A percentile compares a stretch with the other conserved stretches of the same genome.
Conservation (phyloP, 257 asterid genomes). For the Nicotiana paniculata region DNA sequence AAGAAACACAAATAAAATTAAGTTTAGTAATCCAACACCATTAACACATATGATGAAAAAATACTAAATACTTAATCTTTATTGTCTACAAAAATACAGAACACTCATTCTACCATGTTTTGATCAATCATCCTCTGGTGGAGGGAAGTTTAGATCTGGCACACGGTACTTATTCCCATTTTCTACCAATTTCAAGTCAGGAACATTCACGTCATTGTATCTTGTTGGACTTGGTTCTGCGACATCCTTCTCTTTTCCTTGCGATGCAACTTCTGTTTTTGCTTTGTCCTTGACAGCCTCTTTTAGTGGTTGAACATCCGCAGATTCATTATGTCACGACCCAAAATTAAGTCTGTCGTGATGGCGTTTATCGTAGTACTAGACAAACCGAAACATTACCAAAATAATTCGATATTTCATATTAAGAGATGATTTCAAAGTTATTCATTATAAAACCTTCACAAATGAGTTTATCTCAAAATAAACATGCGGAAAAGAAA, state of each 20-base stretch:
- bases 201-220: neutral
- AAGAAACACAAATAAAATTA: neutral
- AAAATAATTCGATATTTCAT: too few relatives aligned
- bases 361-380: too few relatives aligned
- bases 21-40: too few relatives aligned
- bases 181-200: neutral
- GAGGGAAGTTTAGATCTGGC: constrained; percentile 2
- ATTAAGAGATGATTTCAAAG: too few relatives aligned
- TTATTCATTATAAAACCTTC: too few relatives aligned
- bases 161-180: neutral
- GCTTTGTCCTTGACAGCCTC: neutral
- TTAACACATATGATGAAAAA: neutral
- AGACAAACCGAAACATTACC: too few relatives aligned
- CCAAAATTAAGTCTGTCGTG: too few relatives aligned
- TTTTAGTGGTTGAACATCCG: neutral
- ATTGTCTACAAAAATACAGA: neutral
- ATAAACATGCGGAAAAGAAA: too few relatives aligned
- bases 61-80: too few relatives aligned
- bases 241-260: neutral
- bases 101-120: neutral
- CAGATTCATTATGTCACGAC: too few relatives aligned
- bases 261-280: too few relatives aligned
- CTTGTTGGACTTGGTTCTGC: neutral
- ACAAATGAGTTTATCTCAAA: too few relatives aligned
- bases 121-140: neutral